Percentiles rank a stretch among this genome's conserved stretches.
These are phyloP conservation scores for Erigeron canadensis DNA, from an alignment of 129 eudicot genomes.

Conservation along the genomic window DNA sequence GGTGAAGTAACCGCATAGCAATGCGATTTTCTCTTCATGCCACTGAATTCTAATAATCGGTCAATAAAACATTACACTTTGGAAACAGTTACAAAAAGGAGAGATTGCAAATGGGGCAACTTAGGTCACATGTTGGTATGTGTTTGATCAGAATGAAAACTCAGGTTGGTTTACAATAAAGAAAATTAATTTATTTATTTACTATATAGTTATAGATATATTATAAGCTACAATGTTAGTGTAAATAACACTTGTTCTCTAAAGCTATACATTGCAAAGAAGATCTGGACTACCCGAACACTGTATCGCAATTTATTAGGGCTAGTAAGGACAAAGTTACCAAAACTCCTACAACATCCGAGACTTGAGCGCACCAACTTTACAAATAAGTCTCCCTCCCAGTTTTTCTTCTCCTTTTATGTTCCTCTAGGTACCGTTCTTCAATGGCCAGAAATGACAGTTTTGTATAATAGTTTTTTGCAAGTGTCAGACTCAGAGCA, in stretches of 20 bases:
- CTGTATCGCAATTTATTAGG: slow-evolving; percentile 10
- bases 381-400: slow-evolving; percentile 1
- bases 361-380: slow-evolving; percentile 7
- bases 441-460: slow-evolving; percentile 17
- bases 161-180: too few species aligned
- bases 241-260: slow-evolving; percentile 17
- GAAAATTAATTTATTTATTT: too few species aligned
- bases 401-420: background rate
- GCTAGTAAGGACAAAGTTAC: slow-evolving; percentile 12
- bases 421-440: slow-evolving; percentile 1
- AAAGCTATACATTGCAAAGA: slow-evolving; percentile 32
- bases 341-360: slow-evolving; percentile 8
- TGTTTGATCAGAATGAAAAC: too few species aligned
- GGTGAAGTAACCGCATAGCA: too few species aligned
- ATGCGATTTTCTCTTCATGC: too few species aligned
- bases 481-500: background rate
- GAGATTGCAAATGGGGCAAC: too few species aligned
- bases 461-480: background rate
- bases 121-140: too few species aligned
- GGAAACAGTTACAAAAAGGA: too few species aligned
- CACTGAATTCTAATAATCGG: too few species aligned
- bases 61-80: too few species aligned
- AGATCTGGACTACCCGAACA: slow-evolving; percentile 19
- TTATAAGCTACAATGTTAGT: slow-evolving; percentile 31
- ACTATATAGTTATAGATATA: too few species aligned